Percentiles rank a stretch among this genome's conserved stretches.
phyloP scores from a whole-genome alignment of 1,284 basidiomycete genomes.

The Trichosporon sp. region DNA sequence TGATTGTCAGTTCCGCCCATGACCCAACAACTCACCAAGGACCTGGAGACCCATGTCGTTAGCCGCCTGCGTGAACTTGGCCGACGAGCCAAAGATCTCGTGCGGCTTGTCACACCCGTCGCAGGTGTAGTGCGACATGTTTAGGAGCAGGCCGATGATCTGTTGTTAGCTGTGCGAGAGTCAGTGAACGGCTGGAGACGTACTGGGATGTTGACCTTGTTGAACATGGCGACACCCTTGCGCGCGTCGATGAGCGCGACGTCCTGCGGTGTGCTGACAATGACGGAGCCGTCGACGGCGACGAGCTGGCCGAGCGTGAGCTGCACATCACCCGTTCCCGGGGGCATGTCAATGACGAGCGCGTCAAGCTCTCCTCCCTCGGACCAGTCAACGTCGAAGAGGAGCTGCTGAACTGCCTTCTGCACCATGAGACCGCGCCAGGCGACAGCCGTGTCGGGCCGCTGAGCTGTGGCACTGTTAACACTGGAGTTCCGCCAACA shows the following conservation, averaged over 20 bases:
- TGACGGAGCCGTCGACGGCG: slow-evolving; percentile 79
- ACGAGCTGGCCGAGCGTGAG: slow-evolving; percentile 91
- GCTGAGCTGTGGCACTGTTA: slow-evolving; percentile 30
- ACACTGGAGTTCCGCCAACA: slow-evolving; percentile 24
- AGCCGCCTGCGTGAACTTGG: slow-evolving; percentile 69
- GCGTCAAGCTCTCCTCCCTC: slow-evolving; percentile 66
- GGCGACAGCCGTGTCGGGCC: slow-evolving; percentile 75
- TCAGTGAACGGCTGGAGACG: slow-evolving; percentile 25
- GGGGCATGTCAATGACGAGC: slow-evolving; percentile 94
- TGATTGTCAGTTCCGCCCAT: slow-evolving; percentile 28
- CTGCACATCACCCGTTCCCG: slow-evolving; percentile 95
- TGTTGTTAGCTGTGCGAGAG: slow-evolving; percentile 48
- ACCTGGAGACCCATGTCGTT: slow-evolving; percentile 66
- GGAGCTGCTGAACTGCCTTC: slow-evolving; percentile 91
- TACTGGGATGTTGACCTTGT: slow-evolving; percentile 85
- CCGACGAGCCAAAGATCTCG: slow-evolving; percentile 76
- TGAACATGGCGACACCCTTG: slow-evolving; percentile 91
- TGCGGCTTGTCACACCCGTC: slow-evolving; percentile 71
- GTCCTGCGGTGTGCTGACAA: slow-evolving; percentile 94
- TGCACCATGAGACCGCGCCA: slow-evolving; percentile 99
- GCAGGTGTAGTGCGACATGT: slow-evolving; percentile 88
- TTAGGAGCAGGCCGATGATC: slow-evolving; percentile 87
- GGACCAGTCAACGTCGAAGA: slow-evolving; percentile 95
- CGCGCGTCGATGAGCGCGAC: slow-evolving; percentile 89
- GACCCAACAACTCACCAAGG: slow-evolving; percentile 62